A percentile compares a stretch with the other conserved stretches of the same genome.
Evolutionary conservation across 805 yeast species (phyloP).

Genomic region (Hanseniaspora occidentalis): DNA sequence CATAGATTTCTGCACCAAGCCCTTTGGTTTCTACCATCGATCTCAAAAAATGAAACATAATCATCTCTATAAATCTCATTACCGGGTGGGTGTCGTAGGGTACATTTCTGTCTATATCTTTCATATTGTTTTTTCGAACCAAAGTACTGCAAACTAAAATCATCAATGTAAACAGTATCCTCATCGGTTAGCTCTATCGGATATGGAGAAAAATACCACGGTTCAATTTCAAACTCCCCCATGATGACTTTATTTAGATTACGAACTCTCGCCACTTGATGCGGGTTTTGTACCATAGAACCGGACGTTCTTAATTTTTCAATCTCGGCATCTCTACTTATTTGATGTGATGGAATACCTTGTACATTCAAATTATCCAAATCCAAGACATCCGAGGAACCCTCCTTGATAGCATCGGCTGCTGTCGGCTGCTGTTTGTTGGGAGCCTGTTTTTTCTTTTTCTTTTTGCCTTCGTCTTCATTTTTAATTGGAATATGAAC

Average conservation of each 20-base stretch:
- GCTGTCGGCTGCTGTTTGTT: constrained; percentile 11
- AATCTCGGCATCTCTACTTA: constrained; percentile 82
- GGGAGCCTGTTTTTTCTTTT: constrained; percentile 27
- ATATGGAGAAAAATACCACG: constrained; percentile 98
- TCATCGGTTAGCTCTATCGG: constrained; percentile 91
- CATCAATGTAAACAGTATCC: constrained; percentile 82
- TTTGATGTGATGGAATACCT: constrained; percentile 57
- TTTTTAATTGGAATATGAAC: constrained; percentile 58
- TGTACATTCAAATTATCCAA: constrained; percentile 77
- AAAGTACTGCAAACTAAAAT: constrained; percentile 78
- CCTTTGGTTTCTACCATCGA: constrained; percentile 91
- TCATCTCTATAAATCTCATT: constrained; percentile 93
- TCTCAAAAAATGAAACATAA: constrained; percentile 87
- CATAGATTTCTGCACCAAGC: constrained; percentile 97
- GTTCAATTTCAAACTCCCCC: constrained; percentile 89
- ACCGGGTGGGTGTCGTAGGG: constrained; percentile 94
- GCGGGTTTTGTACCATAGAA: constrained; percentile 85
- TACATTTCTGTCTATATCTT: constrained; percentile 77
- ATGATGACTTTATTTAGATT: constrained; percentile 67
- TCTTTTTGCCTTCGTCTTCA: constrained; percentile 18
- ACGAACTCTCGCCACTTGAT: constrained; percentile 82
- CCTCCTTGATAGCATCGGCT: constrained; percentile 17
- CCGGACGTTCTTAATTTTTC: constrained; percentile 90
- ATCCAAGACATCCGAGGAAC: constrained; percentile 57
- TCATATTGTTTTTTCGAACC: constrained; percentile 86